A percentile compares a stretch with the other conserved stretches of the same genome.
Conservation (phyloP, 768 basidiomycete genomes). For the Tremella fuciformis region DNA sequence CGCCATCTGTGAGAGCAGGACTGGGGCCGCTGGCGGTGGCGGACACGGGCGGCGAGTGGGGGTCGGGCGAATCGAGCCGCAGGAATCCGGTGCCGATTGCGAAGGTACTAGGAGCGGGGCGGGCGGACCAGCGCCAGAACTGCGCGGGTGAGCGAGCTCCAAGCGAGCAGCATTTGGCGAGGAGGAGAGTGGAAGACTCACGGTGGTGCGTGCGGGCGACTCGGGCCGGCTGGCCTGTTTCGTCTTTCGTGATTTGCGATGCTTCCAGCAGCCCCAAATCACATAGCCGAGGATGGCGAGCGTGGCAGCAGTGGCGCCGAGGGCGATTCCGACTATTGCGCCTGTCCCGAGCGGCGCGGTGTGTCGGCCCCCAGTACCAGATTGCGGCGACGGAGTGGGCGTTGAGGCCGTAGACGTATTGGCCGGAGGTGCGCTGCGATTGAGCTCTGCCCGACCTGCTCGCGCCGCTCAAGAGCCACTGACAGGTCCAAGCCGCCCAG, state of each 20-base stretch:
- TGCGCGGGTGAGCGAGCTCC: background rate
- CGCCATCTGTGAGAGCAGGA: no score
- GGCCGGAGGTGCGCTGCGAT: background rate
- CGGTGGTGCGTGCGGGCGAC: background rate
- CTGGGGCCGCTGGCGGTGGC: no score
- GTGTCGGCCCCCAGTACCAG: background rate
- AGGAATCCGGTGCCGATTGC: background rate
- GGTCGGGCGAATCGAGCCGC: background rate
- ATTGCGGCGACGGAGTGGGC: background rate
- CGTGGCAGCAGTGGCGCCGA: background rate
- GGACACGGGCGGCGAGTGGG: background rate
- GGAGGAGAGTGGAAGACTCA: background rate
- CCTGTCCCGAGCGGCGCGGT: background rate
- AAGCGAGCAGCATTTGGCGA: background rate
- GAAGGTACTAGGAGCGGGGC: background rate
- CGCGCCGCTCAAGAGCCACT: background rate
- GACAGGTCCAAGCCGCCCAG: background rate
- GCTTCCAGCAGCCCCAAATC: background rate
- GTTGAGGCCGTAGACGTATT: background rate
- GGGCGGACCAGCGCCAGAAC: constrained; percentile 5
- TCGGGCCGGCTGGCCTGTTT: no score
- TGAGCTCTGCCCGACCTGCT: background rate
- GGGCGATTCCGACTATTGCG: background rate
- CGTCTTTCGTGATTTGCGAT: background rate
- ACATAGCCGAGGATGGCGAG: background rate